Base-by-base conservation (phyloP, 2,329 filamentous ascomycete genomes). In the Fusarium scirpi region DNA sequence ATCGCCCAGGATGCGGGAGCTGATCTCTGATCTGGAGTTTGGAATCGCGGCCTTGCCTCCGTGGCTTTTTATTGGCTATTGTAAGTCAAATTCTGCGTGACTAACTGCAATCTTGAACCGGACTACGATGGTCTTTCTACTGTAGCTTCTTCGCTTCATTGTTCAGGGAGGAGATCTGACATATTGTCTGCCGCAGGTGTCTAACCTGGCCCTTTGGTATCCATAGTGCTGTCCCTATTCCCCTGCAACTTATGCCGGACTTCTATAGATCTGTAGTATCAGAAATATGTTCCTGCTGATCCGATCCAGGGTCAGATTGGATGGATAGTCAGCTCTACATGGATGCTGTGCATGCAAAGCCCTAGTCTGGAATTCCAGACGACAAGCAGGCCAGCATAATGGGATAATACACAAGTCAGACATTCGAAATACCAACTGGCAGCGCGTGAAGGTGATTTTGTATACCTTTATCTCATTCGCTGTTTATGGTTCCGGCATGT, bases 21-120 rank as follows among this genome's bases (percentile, higher is more conserved):
- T 34, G 44, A 46, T 59, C 52, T 65, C 12, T 41, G 27, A 54
- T 51, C 38, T 43, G 22, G 6, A 20, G 4, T 30, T 47, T 49
- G 15, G 20, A 13, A 13, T 34, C 10, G 20, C 27, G 29, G 54
- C 7, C 13, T 15, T 15, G 15, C 8, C 15, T 27, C 46, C 30
- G 29, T 7, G 16, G 44, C 34, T 18, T 54, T 22, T 22, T 9
- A 69, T 69, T 65, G 63, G 64, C 34, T 13, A 15, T 15, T 40
- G 11, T 38, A 40, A 43, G 24, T 18, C n/a, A 25, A 49, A 41
- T 22, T 45, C 55, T 58, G 9, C 13, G 13, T 46, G 3, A 13
- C 18, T 15, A 27, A 41, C 9, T 43, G 18, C 18, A 13, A 4
- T 27, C 3, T 41, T 40, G 25, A 34, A 32, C 3, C 4, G 4